Evolutionary conservation across 2,329 filamentous ascomycete genomes (phyloP).

Genomic region (Tolypocladium amazonense): DNA sequence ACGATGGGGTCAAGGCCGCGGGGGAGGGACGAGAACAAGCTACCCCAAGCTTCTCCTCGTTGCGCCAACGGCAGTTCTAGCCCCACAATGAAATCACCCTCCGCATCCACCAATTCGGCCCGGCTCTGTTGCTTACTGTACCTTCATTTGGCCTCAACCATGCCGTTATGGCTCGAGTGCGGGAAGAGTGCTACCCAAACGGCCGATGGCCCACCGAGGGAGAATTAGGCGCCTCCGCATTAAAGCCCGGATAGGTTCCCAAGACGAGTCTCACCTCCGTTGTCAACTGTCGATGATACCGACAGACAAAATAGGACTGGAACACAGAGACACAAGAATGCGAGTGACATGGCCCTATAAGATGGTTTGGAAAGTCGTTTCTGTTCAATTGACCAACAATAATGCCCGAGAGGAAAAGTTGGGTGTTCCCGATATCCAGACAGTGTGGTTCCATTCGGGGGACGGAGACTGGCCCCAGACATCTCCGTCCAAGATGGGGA

Average conservation of each 20-base stretch:
- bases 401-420: background rate
- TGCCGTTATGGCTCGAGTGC: background rate
- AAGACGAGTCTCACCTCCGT: background rate
- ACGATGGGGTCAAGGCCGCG: background rate
- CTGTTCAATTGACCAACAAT: background rate
- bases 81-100: background rate
- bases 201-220: background rate
- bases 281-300: background rate
- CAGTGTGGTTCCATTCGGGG: background rate
- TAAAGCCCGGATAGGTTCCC: background rate
- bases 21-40: background rate
- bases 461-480: background rate
- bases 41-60: background rate
- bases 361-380: accelerated
- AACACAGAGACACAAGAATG: background rate
- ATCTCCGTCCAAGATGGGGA: background rate
- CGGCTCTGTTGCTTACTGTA: background rate
- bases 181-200: background rate
- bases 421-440: background rate
- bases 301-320: background rate
- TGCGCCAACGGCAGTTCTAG: background rate
- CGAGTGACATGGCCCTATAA: background rate
- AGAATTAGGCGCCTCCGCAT: background rate
- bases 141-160: background rate
- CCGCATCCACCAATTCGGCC: background rate